Percentiles rank a stretch among this genome's conserved stretches.
phyloP scores from a whole-genome alignment of 2,329 filamentous ascomycete species.

The Fusarium pseudoanthophilum region DNA sequence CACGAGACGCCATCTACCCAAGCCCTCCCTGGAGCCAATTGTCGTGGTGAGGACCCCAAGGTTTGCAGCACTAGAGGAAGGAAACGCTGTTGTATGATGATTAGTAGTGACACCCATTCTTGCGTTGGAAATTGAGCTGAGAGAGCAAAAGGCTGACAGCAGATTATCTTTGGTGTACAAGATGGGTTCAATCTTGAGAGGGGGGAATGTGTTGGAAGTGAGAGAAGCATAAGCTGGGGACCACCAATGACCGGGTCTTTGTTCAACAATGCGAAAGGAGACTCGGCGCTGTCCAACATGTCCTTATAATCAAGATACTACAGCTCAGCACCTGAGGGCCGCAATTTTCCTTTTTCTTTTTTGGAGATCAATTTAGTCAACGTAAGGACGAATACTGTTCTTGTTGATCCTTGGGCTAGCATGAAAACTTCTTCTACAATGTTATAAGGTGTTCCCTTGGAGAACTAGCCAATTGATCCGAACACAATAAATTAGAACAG shows the following conservation, averaged over 20 bases:
- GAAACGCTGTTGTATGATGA: fast-evolving
- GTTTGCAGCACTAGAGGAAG: fast-evolving
- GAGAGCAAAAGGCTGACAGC: not conserved
- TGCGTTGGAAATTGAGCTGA: fast-evolving
- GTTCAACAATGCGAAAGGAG: too few relatives aligned
- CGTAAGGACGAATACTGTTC: too few relatives aligned
- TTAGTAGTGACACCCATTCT: not conserved
- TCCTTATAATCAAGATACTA: fast-evolving
- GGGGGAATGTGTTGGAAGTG: fast-evolving
- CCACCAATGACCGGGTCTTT: fast-evolving
- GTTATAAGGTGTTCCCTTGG: fast-evolving
- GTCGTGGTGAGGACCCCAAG: fast-evolving
- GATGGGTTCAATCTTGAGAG: too few relatives aligned
- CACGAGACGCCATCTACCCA: not conserved
- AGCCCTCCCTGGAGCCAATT: not conserved
- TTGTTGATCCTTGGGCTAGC: too few relatives aligned
- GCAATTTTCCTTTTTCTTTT: too few relatives aligned
- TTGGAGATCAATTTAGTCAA: too few relatives aligned
- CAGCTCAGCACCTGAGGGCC: fast-evolving
- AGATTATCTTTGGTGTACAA: too few relatives aligned
- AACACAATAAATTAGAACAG: too few relatives aligned
- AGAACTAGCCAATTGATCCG: too few relatives aligned
- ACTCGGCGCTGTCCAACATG: not conserved
- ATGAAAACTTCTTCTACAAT: too few relatives aligned
- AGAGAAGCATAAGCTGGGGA: fast-evolving